Evolutionary conservation across 352 stramenopile genomes (phyloP).

Genomic region (Globisporangium radiosum): DNA sequence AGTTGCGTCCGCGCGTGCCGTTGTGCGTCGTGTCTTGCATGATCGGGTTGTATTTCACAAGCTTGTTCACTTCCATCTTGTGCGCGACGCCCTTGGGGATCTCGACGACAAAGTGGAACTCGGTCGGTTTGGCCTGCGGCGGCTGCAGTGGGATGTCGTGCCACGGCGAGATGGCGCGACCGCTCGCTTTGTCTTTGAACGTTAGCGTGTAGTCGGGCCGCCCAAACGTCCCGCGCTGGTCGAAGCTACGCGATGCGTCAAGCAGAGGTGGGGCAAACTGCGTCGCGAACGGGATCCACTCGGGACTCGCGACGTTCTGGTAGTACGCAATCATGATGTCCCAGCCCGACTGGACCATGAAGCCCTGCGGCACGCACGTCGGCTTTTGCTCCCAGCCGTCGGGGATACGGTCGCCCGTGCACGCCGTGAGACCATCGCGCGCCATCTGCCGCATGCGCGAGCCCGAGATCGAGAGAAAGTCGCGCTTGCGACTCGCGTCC

Average conservation of each 20-base stretch:
- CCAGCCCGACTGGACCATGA: conserved; percentile 98
- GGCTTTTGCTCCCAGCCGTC: conserved; percentile 67
- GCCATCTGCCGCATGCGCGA: conserved; percentile 96
- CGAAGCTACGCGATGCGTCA: conserved; percentile 39
- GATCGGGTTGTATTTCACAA: conserved; percentile 93
- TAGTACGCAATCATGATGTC: conserved; percentile 99
- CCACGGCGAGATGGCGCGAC: conserved; percentile 91
- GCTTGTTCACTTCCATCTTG: conserved; percentile 99
- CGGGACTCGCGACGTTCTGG: conserved; percentile 89
- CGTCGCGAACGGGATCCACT: conserved; percentile 74
- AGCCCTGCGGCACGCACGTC: conserved; percentile 94
- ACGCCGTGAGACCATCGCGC: conserved; percentile 91
- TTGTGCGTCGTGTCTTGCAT: conserved; percentile 98
- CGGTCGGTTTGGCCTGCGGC: conserved; percentile 29
- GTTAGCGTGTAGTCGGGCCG: conserved; percentile 69
- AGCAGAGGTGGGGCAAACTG: conserved; percentile 50
- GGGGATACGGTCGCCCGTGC: conserved; percentile 61
- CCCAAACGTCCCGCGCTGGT: conserved; percentile 60
- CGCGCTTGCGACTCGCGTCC: conserved; percentile 86
- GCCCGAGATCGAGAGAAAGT: conserved; percentile 98
- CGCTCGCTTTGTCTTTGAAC: conserved; percentile 59
- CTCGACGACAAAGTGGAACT: conserved; percentile 97
- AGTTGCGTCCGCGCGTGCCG: conserved; percentile 90
- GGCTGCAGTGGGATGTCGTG: conserved; percentile 94
- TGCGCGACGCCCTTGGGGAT: conserved; percentile 96